Conservation (phyloP, 129 eudicot genomes). For the Flaveria linearis region DNA sequence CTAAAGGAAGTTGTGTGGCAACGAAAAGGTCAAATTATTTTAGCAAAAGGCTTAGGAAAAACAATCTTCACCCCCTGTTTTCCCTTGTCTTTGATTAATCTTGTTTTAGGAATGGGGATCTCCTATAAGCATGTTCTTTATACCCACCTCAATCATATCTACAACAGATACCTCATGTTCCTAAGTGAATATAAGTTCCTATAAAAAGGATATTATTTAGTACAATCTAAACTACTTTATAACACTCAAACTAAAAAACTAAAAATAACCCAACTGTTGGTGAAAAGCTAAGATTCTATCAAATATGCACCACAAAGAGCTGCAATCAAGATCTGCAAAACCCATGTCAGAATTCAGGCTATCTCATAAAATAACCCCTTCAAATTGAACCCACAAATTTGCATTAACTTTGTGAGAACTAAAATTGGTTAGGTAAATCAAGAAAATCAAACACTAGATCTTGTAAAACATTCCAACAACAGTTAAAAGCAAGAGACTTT, state of each 20-base stretch:
- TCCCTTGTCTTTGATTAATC: neutral
- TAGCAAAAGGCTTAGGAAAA: slow-evolving; percentile 13
- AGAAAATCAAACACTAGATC: slow-evolving; percentile 34
- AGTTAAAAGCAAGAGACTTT: slow-evolving; percentile 19
- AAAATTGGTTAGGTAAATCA: neutral
- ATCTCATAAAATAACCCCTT: no score
- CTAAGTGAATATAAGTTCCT: slow-evolving; percentile 14
- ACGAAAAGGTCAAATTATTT: slow-evolving; percentile 14
- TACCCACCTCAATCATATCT: slow-evolving; percentile 30
- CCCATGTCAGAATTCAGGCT: slow-evolving; percentile 14
- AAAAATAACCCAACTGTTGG: slow-evolving; percentile 31
- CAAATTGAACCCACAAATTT: no score
- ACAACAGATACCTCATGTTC: slow-evolving; percentile 23
- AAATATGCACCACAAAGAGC: slow-evolving; percentile 29
- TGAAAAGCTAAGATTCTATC: slow-evolving; percentile 29
- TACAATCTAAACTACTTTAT: neutral
- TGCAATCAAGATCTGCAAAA: slow-evolving; percentile 43
- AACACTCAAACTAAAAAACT: neutral
- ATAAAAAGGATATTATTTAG: neutral
- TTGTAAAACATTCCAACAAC: slow-evolving; percentile 17
- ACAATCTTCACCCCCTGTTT: neutral
- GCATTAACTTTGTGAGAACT: no score
- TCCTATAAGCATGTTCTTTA: slow-evolving; percentile 32
- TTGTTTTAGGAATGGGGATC: slow-evolving; percentile 29
- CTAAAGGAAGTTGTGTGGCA: slow-evolving; percentile 9